Percentiles rank a stretch among this genome's conserved stretches.
Evolutionary conservation across 441 rosid genomes (phyloP).

Genomic region (Capsella rubella): DNA sequence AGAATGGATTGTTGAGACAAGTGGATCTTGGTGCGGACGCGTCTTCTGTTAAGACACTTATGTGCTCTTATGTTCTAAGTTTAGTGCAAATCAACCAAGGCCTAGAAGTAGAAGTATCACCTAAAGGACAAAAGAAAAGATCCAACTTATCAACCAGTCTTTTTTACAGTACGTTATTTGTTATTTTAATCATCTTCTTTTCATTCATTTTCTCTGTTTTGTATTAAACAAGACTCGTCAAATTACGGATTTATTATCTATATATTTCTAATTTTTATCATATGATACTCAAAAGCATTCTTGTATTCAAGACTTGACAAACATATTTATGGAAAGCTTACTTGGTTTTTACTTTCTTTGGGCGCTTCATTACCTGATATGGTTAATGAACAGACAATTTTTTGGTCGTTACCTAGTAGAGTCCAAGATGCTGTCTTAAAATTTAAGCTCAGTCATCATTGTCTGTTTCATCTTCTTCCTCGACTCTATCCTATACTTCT

Average conservation of each 20-base stretch:
- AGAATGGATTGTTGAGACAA: neutral
- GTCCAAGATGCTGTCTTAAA: slow-evolving; percentile 46
- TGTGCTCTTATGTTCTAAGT: neutral
- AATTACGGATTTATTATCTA: no score
- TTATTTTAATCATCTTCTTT: neutral
- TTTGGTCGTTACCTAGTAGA: slow-evolving; percentile 52
- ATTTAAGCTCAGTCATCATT: slow-evolving; percentile 57
- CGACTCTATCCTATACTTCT: slow-evolving; percentile 74
- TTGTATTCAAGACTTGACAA: neutral
- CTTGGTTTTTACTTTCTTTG: neutral
- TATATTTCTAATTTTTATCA: neutral
- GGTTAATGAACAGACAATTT: neutral
- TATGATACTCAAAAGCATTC: neutral
- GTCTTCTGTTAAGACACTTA: neutral
- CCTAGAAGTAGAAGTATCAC: no score
- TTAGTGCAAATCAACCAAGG: neutral
- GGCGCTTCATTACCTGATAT: neutral
- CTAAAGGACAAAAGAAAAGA: neutral
- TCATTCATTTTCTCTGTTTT: neutral
- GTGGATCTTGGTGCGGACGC: neutral
- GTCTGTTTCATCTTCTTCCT: slow-evolving; percentile 77
- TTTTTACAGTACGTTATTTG: neutral
- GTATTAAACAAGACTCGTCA: neutral
- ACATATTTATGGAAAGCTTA: neutral
- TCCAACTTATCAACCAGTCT: neutral